Evolutionary conservation across 2,329 filamentous ascomycete genomes (phyloP).

Genomic region (Fusarium setosum): DNA sequence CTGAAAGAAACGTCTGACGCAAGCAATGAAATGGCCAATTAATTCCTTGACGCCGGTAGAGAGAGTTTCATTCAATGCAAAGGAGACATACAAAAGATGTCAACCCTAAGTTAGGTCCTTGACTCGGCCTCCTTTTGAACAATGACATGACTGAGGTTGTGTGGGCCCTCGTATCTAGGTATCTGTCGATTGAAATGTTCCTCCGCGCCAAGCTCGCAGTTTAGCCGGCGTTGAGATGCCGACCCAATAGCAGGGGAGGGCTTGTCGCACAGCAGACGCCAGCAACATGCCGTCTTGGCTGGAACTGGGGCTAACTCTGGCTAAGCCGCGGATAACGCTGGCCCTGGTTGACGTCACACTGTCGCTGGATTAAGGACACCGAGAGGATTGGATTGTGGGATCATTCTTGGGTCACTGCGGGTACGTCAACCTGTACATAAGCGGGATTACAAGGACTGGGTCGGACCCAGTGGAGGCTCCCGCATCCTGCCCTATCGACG

Average conservation of each 20-base stretch:
- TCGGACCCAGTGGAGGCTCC: background rate
- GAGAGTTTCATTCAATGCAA: background rate
- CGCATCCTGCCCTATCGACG: background rate
- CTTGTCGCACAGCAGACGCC: no score
- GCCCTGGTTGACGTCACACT: background rate
- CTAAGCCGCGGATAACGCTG: background rate
- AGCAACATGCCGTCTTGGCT: no score
- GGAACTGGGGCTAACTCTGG: no score
- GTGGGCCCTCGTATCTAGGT: background rate
- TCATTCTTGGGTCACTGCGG: background rate
- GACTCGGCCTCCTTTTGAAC: background rate
- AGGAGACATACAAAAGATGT: no score
- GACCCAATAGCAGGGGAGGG: background rate
- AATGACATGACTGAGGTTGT: background rate
- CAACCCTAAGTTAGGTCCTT: no score
- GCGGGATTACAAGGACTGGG: background rate
- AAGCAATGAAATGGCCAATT: background rate
- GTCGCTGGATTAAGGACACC: background rate
- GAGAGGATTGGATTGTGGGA: no score
- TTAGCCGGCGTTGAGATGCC: background rate
- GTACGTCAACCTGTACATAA: constrained; percentile 1
- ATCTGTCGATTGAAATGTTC: background rate
- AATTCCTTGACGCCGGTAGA: no score
- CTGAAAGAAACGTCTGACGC: constrained; percentile 18
- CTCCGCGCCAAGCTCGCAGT: background rate